Evolutionary conservation across 140 eudicot genomes (phyloP).

Genomic region (Senecio squalidus): DNA sequence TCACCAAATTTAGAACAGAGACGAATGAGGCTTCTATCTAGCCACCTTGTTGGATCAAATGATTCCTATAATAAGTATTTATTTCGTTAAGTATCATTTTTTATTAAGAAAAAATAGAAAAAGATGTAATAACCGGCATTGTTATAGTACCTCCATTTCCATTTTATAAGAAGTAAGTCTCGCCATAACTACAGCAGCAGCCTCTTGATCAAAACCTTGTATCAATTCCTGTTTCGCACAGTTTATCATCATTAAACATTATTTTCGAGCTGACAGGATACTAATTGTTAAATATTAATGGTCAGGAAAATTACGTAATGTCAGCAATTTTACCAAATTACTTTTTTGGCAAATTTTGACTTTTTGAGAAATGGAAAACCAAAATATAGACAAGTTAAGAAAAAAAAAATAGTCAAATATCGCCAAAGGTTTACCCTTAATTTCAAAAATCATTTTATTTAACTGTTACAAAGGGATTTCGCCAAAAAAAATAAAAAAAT

Average conservation of each 20-base stretch:
- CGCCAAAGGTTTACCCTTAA: too few species aligned
- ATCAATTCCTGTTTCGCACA: constrained; percentile 61
- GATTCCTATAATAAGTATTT: constrained; percentile 53
- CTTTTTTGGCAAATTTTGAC: too few species aligned
- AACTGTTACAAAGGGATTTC: too few species aligned
- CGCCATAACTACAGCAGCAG: constrained; percentile 93
- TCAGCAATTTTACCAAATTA: too few species aligned
- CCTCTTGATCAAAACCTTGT: constrained; percentile 97
- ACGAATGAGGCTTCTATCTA: constrained; percentile 89
- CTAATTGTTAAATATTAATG: too few species aligned
- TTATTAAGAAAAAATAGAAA: not conserved
- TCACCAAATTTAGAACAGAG: constrained; percentile 94
- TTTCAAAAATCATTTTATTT: too few species aligned
- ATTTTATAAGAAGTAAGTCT: constrained; percentile 86
- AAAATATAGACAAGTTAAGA: too few species aligned
- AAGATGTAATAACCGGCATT: not conserved
- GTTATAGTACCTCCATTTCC: constrained; percentile 80
- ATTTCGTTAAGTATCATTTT: not conserved
- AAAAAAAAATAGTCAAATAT: too few species aligned
- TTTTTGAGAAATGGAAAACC: too few species aligned
- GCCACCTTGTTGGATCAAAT: constrained; percentile 97
- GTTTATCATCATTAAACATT: not conserved
- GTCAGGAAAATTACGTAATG: too few species aligned
- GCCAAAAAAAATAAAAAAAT: too few species aligned
- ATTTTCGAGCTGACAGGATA: not conserved